A percentile compares a stretch with the other conserved stretches of the same genome.
These are phyloP conservation scores for Baeospora myosura DNA, from an alignment of 1,284 basidiomycete genomes.

Conservation along the genomic window DNA sequence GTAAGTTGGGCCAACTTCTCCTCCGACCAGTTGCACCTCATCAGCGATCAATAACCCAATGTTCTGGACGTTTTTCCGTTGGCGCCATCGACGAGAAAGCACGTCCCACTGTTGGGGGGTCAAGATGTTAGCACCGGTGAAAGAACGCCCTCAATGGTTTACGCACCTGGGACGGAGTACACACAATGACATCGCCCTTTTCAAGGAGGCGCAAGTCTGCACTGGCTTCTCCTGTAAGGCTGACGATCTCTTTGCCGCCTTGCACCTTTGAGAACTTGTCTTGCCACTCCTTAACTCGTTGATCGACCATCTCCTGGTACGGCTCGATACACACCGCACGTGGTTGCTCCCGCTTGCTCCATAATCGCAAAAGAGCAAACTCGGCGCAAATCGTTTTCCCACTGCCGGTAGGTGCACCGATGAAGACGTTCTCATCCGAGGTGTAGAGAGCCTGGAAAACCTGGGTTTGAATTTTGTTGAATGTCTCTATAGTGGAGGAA, in stretches of 20 bases:
- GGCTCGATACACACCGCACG: constrained; percentile 97
- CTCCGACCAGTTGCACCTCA: constrained; percentile 90
- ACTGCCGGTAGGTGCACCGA: constrained; percentile 93
- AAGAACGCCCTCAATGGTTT: not conserved
- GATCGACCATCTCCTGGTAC: constrained; percentile 94
- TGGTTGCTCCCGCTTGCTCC: constrained; percentile 77
- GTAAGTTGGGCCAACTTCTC: constrained; percentile 91
- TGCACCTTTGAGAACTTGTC: constrained; percentile 77
- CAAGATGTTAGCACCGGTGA: constrained; percentile 4
- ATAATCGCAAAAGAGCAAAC: constrained; percentile 87
- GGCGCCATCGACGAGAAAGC: constrained; percentile 92
- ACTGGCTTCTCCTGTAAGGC: constrained; percentile 91
- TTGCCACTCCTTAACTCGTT: constrained; percentile 84
- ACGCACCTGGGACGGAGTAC: constrained; percentile 78
- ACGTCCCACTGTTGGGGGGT: constrained; percentile 78
- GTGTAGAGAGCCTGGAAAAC: constrained; percentile 98
- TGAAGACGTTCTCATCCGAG: constrained; percentile 92
- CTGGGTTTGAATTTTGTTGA: constrained; percentile 99
- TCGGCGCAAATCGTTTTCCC: constrained; percentile 98
- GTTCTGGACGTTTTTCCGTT: constrained; percentile 93
- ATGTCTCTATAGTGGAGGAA: constrained; percentile 66
- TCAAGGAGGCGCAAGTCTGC: constrained; percentile 88
- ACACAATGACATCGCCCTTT: constrained; percentile 88
- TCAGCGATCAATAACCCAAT: constrained; percentile 92
- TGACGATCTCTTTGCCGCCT: constrained; percentile 88